phyloP scores from a whole-genome alignment of 345 rosid genomes.

The Eucalyptus regnans region DNA sequence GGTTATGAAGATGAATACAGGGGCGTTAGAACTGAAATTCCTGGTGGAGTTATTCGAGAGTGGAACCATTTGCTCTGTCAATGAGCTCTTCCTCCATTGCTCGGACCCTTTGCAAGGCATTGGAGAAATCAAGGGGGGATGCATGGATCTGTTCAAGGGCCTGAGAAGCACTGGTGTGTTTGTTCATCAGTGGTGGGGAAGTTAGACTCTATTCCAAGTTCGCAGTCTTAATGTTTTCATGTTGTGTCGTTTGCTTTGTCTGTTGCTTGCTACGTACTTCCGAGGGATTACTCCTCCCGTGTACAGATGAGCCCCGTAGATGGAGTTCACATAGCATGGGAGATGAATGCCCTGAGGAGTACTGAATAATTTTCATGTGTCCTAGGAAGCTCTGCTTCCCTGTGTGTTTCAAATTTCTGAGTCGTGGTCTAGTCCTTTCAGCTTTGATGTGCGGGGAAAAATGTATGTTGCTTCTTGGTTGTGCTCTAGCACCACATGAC shows the following conservation, averaged over 20 bases:
- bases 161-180: slow-evolving; percentile 64
- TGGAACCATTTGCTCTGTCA: slow-evolving; percentile 63
- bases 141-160: slow-evolving; percentile 40
- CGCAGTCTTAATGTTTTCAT: not conserved
- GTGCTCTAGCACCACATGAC: not conserved
- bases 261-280: not conserved
- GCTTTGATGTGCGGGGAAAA: not conserved
- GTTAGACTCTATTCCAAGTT: slow-evolving; percentile 1
- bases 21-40: slow-evolving; percentile 45
- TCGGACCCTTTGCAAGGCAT: slow-evolving; percentile 10
- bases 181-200: slow-evolving; percentile 87
- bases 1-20: slow-evolving; percentile 72
- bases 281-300: not conserved
- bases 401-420: not conserved
- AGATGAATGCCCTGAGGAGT: not conserved
- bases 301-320: not conserved
- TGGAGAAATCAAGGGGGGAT: slow-evolving; percentile 16
- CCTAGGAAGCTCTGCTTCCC: not conserved
- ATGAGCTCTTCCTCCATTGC: slow-evolving; percentile 73
- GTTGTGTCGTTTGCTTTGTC: not conserved
- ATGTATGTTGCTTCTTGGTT: not conserved
- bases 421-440: not conserved
- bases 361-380: not conserved
- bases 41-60: slow-evolving; percentile 43
- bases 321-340: not conserved